phyloP scores from a whole-genome alignment of 176 grass and related monocot species.

The Avena eriantha region DNA sequence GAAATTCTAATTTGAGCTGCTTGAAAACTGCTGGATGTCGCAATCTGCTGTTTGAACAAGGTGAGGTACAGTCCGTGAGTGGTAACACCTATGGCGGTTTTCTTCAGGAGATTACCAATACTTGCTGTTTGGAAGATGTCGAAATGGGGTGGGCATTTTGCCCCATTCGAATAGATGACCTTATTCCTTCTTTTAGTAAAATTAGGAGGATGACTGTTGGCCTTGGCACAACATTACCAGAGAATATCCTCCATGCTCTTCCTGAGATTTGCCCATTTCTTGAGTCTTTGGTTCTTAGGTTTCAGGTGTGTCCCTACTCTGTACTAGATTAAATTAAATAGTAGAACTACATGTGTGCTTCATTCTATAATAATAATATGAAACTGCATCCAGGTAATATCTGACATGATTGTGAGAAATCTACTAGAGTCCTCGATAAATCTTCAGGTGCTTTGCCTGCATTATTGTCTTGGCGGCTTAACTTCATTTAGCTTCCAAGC shows the following conservation, averaged over 20 bases:
- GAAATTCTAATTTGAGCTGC: slow-evolving; percentile 64
- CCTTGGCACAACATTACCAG: slow-evolving; percentile 72
- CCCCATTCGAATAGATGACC: slow-evolving; percentile 53
- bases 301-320: slow-evolving; percentile 65
- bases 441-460: slow-evolving; percentile 59
- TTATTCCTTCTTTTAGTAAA: slow-evolving; percentile 56
- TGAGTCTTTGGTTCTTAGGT: slow-evolving; percentile 70
- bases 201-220: slow-evolving; percentile 66
- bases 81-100: slow-evolving; percentile 47
- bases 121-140: slow-evolving; percentile 62
- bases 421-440: slow-evolving; percentile 64
- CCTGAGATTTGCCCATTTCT: slow-evolving; percentile 73
- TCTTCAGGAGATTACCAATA: slow-evolving; percentile 53
- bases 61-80: slow-evolving; percentile 42
- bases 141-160: slow-evolving; percentile 88
- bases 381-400: slow-evolving; percentile 64
- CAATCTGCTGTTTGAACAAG: slow-evolving; percentile 42
- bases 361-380: slow-evolving; percentile 30
- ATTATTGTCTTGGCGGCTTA: slow-evolving; percentile 64
- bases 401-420: slow-evolving; percentile 62
- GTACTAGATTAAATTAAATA: not conserved
- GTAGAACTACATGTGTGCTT: not conserved
- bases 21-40: slow-evolving; percentile 79
- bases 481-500: slow-evolving; percentile 61
- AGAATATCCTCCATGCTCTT: slow-evolving; percentile 62